Evolutionary conservation across 2,329 filamentous ascomycete genomes (phyloP).

Genomic region (Aspergillus pseudoglaucus): DNA sequence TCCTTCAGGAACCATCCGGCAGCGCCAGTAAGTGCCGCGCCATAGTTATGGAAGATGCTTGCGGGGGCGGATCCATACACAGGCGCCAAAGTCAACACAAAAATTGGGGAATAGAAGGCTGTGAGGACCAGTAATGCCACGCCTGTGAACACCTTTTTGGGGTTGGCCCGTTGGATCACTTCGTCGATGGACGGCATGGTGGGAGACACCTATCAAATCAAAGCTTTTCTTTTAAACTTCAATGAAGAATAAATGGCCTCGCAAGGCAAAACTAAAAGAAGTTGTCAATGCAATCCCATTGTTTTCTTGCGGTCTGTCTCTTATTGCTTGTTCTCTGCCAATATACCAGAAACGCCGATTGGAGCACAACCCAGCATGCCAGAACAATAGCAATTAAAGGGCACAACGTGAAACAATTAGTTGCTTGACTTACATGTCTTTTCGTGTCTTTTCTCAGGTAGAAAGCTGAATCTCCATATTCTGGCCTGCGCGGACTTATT

Average conservation of each 20-base stretch:
- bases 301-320: not conserved
- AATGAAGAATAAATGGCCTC: not conserved
- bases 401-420: slow-evolving; percentile 8
- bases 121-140: slow-evolving; percentile 32
- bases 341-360: no score
- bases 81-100: slow-evolving; percentile 68
- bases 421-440: slow-evolving; percentile 9
- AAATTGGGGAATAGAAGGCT: slow-evolving; percentile 37
- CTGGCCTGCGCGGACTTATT: slow-evolving; percentile 3
- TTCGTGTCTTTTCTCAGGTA: slow-evolving; percentile 8
- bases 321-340: no score
- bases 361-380: not conserved
- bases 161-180: slow-evolving; percentile 20
- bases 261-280: not conserved
- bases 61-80: slow-evolving; percentile 83
- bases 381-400: not conserved
- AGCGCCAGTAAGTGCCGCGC: slow-evolving; percentile 61
- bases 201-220: not conserved
- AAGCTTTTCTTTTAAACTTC: not conserved
- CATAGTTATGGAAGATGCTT: slow-evolving; percentile 62
- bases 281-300: slow-evolving; percentile 1
- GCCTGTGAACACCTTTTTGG: slow-evolving; percentile 19
- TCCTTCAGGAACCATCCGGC: slow-evolving; percentile 66
- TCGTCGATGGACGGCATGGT: slow-evolving; percentile 22
- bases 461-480: slow-evolving; percentile 10